Conservation (phyloP, 208 protist genomes). For the Crithidia sp. region DNA sequence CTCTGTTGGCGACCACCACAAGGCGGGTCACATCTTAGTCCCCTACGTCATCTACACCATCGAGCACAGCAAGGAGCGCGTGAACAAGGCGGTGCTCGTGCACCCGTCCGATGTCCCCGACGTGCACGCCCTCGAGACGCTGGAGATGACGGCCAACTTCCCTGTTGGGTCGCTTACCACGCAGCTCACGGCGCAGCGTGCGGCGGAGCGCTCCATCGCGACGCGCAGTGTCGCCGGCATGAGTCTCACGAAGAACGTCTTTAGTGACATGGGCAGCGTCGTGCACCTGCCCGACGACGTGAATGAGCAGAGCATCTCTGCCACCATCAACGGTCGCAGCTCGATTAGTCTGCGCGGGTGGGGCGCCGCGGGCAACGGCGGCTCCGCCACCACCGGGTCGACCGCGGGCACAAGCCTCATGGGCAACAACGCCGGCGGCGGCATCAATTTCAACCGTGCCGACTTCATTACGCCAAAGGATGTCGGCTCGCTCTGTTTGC, state of each 20-base stretch:
- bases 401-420: background rate
- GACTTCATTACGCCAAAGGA: constrained; percentile 27
- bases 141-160: constrained; percentile 81
- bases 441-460: constrained; percentile 16
- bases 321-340: constrained; percentile 38
- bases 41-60: constrained; percentile 70
- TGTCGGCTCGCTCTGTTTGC: constrained; percentile 15
- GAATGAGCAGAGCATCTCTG: constrained; percentile 36
- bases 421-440: constrained; percentile 2
- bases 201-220: constrained; percentile 29
- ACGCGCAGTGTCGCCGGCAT: constrained; percentile 19
- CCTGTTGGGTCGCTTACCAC: constrained; percentile 58
- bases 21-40: constrained; percentile 55
- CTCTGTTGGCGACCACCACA: constrained; percentile 60
- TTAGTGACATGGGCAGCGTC: constrained; percentile 30
- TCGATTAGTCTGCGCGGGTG: constrained; percentile 35
- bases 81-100: constrained; percentile 44
- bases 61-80: constrained; percentile 45
- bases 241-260: constrained; percentile 25
- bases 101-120: constrained; percentile 59
- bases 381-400: background rate
- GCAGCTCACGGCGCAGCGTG: constrained; percentile 35
- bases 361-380: constrained; percentile 8
- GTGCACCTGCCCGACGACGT: constrained; percentile 32
- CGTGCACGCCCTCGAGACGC: constrained; percentile 67